Conservation (phyloP, 2,329 filamentous ascomycete genomes). For the Aspergillus carbonarius region DNA sequence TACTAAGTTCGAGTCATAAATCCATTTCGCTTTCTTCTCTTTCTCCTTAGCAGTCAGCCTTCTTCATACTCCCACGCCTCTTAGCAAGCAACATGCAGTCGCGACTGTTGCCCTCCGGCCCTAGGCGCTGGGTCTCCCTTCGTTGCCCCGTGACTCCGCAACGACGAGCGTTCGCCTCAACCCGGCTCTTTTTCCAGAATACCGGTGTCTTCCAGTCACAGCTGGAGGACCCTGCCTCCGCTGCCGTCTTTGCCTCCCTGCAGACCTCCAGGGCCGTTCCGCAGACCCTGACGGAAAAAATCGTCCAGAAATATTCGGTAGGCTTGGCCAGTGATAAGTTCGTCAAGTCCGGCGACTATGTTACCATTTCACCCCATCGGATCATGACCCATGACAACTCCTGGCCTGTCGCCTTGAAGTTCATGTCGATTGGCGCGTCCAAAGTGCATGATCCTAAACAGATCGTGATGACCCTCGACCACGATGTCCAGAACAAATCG, state of each 20-base stretch:
- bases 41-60: not conserved
- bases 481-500: constrained; percentile 82
- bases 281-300: constrained; percentile 90
- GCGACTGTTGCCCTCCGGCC: constrained; percentile 21
- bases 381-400: constrained; percentile 89
- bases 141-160: constrained; percentile 25
- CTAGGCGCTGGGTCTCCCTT: constrained; percentile 24
- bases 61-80: not conserved
- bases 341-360: constrained; percentile 79
- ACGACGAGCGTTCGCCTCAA: constrained; percentile 32
- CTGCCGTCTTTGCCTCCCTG: constrained; percentile 73
- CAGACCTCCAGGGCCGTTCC: constrained; percentile 57
- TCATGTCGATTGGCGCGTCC: constrained; percentile 77
- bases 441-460: constrained; percentile 70
- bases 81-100: constrained; percentile 15
- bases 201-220: constrained; percentile 60
- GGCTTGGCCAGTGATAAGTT: constrained; percentile 72
- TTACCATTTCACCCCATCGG: constrained; percentile 68
- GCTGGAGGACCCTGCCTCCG: constrained; percentile 59
- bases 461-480: constrained; percentile 80
- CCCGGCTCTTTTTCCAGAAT: constrained; percentile 36
- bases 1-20: not conserved
- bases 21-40: not conserved
- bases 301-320: constrained; percentile 79
- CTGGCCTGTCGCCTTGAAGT: constrained; percentile 73